Conservation (phyloP, 768 basidiomycete species). For the Mycena filopes region DNA sequence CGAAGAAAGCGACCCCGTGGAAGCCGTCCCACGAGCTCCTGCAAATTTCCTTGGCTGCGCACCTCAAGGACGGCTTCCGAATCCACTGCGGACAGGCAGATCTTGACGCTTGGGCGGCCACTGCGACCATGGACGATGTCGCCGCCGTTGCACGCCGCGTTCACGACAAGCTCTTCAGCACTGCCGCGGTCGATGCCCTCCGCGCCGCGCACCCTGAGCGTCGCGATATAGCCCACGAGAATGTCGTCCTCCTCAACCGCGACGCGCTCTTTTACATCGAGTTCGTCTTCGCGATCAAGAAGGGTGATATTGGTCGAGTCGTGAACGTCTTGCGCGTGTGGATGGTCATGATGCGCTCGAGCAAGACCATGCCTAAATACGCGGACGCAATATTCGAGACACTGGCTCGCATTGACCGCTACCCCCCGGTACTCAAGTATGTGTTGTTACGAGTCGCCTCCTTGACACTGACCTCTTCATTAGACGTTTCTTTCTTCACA, state of each 20-base stretch:
- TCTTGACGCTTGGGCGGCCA: conserved; percentile 19
- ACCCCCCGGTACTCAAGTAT: conserved; percentile 10
- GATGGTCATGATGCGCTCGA: conserved; percentile 32
- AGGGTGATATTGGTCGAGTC: conserved; percentile 37
- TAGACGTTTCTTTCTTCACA: conserved; percentile 28
- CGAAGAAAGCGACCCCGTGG: conserved; percentile 27
- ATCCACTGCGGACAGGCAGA: conserved; percentile 14
- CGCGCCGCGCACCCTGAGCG: not conserved
- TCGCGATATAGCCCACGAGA: conserved; percentile 16
- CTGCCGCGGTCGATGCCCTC: conserved; percentile 2
- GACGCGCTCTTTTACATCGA: conserved; percentile 33
- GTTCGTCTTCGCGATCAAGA: conserved; percentile 33
- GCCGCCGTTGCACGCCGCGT: conserved; percentile 12
- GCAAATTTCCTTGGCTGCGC: conserved; percentile 28
- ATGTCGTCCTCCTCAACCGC: conserved; percentile 32
- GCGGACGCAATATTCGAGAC: conserved; percentile 32
- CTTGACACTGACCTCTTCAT: not conserved
- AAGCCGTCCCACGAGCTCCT: conserved; percentile 28
- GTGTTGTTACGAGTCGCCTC: no score
- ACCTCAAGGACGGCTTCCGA: conserved; percentile 30
- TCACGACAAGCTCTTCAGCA: conserved; percentile 18
- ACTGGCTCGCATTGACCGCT: conserved; percentile 10
- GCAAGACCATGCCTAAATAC: conserved; percentile 33
- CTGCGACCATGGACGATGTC: conserved; percentile 19
- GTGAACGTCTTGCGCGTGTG: conserved; percentile 19